These are phyloP conservation scores for Astragalus membranaceus DNA, from an alignment of 306 rosid species.

Conservation along the genomic window DNA sequence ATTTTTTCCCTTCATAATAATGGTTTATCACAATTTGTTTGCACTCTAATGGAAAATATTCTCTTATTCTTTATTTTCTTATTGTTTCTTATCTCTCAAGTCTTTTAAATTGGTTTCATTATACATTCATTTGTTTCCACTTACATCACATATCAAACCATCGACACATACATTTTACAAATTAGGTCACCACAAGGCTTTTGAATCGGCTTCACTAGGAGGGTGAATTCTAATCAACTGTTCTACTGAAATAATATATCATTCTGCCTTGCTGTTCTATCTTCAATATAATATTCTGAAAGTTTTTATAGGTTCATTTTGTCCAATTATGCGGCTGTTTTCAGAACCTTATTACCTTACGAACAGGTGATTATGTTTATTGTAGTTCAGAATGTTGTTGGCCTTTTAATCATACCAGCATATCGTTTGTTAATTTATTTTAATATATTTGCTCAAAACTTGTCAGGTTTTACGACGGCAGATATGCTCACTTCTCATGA, in stretches of 20 bases:
- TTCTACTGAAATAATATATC: not conserved
- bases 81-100: not conserved
- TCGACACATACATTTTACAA: not conserved
- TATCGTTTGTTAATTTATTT: slow-evolving; percentile 7
- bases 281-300: slow-evolving; percentile 7
- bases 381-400: slow-evolving; percentile 10
- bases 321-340: slow-evolving; percentile 84
- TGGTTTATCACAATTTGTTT: not conserved
- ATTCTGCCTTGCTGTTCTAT: slow-evolving; percentile 14
- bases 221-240: not conserved
- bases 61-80: not conserved
- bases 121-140: slow-evolving; percentile 14
- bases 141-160: not conserved
- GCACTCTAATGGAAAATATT: not conserved
- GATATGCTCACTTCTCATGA: slow-evolving; percentile 91
- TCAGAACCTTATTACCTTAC: slow-evolving; percentile 73
- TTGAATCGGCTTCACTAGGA: not conserved
- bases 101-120: not conserved
- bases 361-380: slow-evolving; percentile 60
- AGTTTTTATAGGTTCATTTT: slow-evolving; percentile 61
- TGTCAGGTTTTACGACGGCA: slow-evolving; percentile 70
- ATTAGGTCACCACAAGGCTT: not conserved
- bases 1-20: not conserved
- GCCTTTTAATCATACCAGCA: slow-evolving; percentile 12
- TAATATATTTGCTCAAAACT: slow-evolving; percentile 22